These are phyloP conservation scores for Alternaria angustiovoidea DNA, from an alignment of 2,329 filamentous ascomycete genomes.

Conservation along the genomic window DNA sequence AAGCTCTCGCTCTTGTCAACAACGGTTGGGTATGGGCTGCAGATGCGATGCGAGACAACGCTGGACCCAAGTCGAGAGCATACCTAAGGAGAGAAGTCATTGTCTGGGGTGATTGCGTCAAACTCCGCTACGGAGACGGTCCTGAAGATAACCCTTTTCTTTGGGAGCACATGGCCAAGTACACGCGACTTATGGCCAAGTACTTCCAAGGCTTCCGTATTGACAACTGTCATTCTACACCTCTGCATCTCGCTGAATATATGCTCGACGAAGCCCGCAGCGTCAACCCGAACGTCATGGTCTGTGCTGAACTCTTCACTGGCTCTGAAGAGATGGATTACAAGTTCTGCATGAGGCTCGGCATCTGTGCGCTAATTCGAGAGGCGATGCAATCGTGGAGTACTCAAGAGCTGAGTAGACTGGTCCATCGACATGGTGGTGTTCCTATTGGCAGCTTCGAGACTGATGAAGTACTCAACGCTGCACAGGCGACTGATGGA, in stretches of 20 bases:
- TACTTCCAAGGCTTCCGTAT: slow-evolving; percentile 96
- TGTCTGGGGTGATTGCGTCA: slow-evolving; percentile 98
- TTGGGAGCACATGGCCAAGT: slow-evolving; percentile 95
- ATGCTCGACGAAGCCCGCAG: slow-evolving; percentile 92
- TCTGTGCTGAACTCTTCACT: slow-evolving; percentile 94
- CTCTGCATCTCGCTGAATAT: slow-evolving; percentile 91
- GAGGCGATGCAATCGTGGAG: slow-evolving; percentile 99
- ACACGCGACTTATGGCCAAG: slow-evolving; percentile 90
- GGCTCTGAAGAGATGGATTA: slow-evolving; percentile 97
- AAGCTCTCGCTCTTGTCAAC: slow-evolving; percentile 84
- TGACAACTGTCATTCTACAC: slow-evolving; percentile 97
- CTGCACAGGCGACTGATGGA: slow-evolving; percentile 56
- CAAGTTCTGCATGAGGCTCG: slow-evolving; percentile 90
- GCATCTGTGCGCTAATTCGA: slow-evolving; percentile 88
- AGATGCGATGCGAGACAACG: slow-evolving; percentile 92
- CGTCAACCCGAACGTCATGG: slow-evolving; percentile 85
- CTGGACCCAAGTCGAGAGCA: slow-evolving; percentile 86
- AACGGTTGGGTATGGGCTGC: slow-evolving; percentile 99
- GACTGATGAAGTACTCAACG: slow-evolving; percentile 80
- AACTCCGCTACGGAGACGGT: slow-evolving; percentile 84
- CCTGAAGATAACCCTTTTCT: slow-evolving; percentile 89
- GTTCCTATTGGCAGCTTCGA: slow-evolving; percentile 97
- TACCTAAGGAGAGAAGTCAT: slow-evolving; percentile 97
- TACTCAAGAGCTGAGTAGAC: slow-evolving; percentile 86
- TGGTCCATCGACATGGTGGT: slow-evolving; percentile 93